phyloP scores from a whole-genome alignment of 2,329 filamentous ascomycete species.

The Apiospora aurea region DNA sequence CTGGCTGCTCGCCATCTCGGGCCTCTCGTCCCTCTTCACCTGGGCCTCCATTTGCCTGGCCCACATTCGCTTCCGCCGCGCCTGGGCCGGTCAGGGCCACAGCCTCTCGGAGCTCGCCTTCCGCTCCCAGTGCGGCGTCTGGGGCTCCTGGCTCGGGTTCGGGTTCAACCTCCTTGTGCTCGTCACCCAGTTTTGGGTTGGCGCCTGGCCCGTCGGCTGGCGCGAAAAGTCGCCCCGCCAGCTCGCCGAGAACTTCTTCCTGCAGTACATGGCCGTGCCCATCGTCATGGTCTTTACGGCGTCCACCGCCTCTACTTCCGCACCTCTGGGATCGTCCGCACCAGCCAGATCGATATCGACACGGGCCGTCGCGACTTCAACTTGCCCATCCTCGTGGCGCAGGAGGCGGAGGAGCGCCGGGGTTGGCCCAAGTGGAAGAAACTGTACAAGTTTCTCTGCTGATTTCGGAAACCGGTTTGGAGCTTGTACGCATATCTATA shows the following conservation, averaged over 20 bases:
- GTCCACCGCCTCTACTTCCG: constrained; percentile 80
- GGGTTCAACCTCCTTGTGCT: constrained; percentile 78
- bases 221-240: constrained; percentile 48
- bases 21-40: constrained; percentile 77
- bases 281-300: constrained; percentile 73
- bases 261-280: constrained; percentile 73
- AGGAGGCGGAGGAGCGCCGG: constrained; percentile 78
- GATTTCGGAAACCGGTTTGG: constrained; percentile 26
- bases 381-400: constrained; percentile 76
- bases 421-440: constrained; percentile 81
- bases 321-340: constrained; percentile 62
- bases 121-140: constrained; percentile 76
- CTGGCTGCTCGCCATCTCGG: constrained; percentile 81
- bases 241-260: constrained; percentile 73
- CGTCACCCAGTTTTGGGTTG: constrained; percentile 87
- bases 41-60: constrained; percentile 88
- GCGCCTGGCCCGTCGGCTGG: constrained; percentile 76
- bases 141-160: constrained; percentile 83
- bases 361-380: constrained; percentile 89
- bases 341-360: constrained; percentile 82
- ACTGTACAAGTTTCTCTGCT: constrained; percentile 77
- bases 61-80: constrained; percentile 88
- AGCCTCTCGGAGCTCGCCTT: constrained; percentile 82
- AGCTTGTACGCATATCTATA: not conserved
- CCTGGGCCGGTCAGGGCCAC: constrained; percentile 76